A percentile compares a stretch with the other conserved stretches of the same genome.
Evolutionary conservation across 495 filamentous ascomycete genomes (phyloP).

Genomic region (Ramalina intermedia): DNA sequence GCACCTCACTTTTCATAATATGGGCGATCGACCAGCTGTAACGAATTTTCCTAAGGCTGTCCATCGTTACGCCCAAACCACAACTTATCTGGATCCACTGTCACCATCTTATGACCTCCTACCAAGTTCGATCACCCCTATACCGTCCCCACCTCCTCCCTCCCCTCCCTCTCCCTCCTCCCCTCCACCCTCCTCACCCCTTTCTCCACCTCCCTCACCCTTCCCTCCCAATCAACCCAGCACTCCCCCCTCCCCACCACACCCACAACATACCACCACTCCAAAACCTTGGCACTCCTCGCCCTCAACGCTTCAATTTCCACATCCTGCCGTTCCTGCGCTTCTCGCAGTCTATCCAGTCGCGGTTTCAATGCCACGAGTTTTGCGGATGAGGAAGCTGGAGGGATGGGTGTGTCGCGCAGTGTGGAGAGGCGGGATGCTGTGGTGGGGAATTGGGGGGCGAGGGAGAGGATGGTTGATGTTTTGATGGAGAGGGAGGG

Average conservation of each 20-base stretch:
- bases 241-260: constrained; percentile 53
- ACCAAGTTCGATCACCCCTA: no score
- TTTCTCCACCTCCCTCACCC: constrained; percentile 53
- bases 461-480: constrained; percentile 61
- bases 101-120: no score
- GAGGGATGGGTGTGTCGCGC: constrained; percentile 61
- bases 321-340: constrained; percentile 57
- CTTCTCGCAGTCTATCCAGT: constrained; percentile 47
- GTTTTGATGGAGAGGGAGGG: constrained; percentile 30
- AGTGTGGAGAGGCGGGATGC: constrained; percentile 70
- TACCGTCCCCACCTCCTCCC: constrained; percentile 15
- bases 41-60: no score
- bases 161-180: constrained; percentile 23
- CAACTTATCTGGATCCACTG: no score
- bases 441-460: constrained; percentile 58
- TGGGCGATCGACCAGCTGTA: no score
- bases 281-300: constrained; percentile 57
- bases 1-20: no score
- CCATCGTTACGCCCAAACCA: no score
- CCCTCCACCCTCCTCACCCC: constrained; percentile 45
- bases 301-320: constrained; percentile 54
- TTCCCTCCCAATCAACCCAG: constrained; percentile 60
- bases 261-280: constrained; percentile 66
- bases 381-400: constrained; percentile 46
- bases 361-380: constrained; percentile 58